These are phyloP conservation scores for Chytriomyces sp. DNA, from an alignment of 192 early-diverging fungal species.

Conservation along the genomic window DNA sequence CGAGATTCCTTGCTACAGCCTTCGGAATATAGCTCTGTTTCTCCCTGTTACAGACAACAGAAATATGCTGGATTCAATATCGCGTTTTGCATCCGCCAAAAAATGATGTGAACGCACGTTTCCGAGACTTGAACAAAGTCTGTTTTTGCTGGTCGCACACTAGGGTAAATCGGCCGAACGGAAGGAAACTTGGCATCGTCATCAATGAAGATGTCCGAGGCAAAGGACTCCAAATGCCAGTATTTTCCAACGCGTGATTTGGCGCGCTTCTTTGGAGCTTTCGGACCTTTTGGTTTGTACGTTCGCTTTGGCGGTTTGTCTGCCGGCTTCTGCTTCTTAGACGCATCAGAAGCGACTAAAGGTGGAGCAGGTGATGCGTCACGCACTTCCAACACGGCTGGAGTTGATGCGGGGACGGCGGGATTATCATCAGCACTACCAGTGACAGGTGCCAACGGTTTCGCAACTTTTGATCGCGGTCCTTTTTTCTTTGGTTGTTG, in stretches of 20 bases:
- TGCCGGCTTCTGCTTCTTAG: neutral
- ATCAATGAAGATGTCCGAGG: neutral
- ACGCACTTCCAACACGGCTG: neutral
- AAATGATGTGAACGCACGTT: too few species aligned
- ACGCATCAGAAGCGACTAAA: neutral
- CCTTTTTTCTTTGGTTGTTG: too few species aligned
- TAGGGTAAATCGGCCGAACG: neutral
- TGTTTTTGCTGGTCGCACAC: too few species aligned
- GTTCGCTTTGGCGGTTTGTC: neutral
- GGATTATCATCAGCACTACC: neutral
- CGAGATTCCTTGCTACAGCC: neutral
- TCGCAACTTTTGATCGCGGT: too few species aligned
- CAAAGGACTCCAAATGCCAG: conserved; percentile 3
- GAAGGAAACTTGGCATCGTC: neutral
- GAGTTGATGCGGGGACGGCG: neutral
- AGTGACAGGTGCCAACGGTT: too few species aligned
- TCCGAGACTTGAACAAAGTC: too few species aligned
- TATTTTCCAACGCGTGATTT: neutral
- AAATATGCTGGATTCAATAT: too few species aligned
- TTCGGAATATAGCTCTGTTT: neutral
- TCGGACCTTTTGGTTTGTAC: neutral
- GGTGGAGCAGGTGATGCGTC: neutral
- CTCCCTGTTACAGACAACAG: neutral
- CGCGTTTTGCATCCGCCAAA: too few species aligned
- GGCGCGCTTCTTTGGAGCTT: neutral